Evolutionary conservation across 2,329 filamentous ascomycete genomes (phyloP).

Genomic region (Claviceps sp.): DNA sequence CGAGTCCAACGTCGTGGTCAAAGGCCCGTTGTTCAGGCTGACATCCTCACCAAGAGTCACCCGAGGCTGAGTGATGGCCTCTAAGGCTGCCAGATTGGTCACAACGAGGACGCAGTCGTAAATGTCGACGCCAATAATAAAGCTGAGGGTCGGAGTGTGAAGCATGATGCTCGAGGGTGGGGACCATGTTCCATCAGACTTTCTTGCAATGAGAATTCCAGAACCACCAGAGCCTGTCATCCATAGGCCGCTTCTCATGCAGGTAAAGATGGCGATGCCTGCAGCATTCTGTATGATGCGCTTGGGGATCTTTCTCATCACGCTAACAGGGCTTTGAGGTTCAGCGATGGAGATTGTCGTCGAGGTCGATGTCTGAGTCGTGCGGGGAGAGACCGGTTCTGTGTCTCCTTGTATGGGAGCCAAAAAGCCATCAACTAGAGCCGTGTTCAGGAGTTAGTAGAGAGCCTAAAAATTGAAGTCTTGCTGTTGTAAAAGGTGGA

Average conservation of each 20-base stretch:
- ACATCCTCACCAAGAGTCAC: conserved; percentile 75
- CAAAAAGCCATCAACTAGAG: conserved; percentile 41
- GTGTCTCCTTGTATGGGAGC: conserved; percentile 23
- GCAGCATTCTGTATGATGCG: conserved; percentile 80
- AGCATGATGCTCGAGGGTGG: conserved; percentile 83
- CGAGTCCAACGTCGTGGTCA: conserved; percentile 38
- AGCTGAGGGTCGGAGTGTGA: conserved; percentile 79
- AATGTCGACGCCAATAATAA: conserved; percentile 83
- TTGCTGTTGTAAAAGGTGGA: neutral
- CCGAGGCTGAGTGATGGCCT: conserved; percentile 67
- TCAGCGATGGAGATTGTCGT: conserved; percentile 5
- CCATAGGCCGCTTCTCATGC: conserved; percentile 88
- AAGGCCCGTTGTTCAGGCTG: conserved; percentile 61
- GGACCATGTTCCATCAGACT: conserved; percentile 80
- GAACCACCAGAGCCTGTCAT: conserved; percentile 83
- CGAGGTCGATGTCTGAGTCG: conserved; percentile 16
- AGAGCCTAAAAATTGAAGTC: neutral
- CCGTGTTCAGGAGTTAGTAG: conserved; percentile 1
- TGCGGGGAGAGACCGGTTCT: neutral
- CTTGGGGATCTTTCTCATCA: conserved; percentile 71
- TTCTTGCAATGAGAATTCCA: conserved; percentile 71
- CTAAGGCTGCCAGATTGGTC: conserved; percentile 71
- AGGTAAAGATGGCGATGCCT: conserved; percentile 86
- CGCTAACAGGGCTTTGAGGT: conserved; percentile 36
- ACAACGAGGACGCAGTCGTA: conserved; percentile 94